Base-by-base conservation (phyloP, 441 rosid species). In the Croton setiger region DNA sequence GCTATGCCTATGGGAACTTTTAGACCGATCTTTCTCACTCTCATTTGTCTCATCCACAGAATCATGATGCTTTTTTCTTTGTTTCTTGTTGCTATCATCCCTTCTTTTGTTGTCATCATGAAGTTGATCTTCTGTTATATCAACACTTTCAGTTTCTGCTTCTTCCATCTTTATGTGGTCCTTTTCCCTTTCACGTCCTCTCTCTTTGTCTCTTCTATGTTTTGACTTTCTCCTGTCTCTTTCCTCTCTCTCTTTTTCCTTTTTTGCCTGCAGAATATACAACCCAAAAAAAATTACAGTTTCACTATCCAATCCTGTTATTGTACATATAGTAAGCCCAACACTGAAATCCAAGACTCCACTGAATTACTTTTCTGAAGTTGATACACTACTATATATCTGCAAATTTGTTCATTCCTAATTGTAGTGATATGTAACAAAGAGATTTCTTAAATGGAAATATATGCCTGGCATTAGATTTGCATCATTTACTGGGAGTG, bases 11-110 rank as follows among this genome's bases (percentile, higher is more conserved):
- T 86, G 96, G 11, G 95, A 90, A 78, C 84, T 87, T 72, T 80
- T 90, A 9, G 88, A 75, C 54, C 84, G 87, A 78, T 89, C 93
- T 68, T 79, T 90, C 68, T 92, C 98, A 56, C 82, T 92, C 79
- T 78, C 88, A 74, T 91, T 92, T 43, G 70, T 79, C 63, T 90
- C 95, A 62, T 92, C 97, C 54, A 52, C 76, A 45, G 84, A 80
- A 69, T 81, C 89, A 58, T 83, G 88, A 81, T 88, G 97, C 59
- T 88, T 87, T 81, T 85, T 95, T 71, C 88, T 75, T 68, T 91
- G 95, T 76, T 86, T 92, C 83, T 88, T 84, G 48, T 87, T 93
- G 72, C 68, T 78, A 48, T 93, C 98, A 73, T 85, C 87, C 49
- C 87, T 93, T 80, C 83, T 83, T 59, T 86, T 95, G 36, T 84